These are phyloP conservation scores for Dictyostelium brefeldianum DNA, from an alignment of 78 protist genomes.

Conservation along the genomic window DNA sequence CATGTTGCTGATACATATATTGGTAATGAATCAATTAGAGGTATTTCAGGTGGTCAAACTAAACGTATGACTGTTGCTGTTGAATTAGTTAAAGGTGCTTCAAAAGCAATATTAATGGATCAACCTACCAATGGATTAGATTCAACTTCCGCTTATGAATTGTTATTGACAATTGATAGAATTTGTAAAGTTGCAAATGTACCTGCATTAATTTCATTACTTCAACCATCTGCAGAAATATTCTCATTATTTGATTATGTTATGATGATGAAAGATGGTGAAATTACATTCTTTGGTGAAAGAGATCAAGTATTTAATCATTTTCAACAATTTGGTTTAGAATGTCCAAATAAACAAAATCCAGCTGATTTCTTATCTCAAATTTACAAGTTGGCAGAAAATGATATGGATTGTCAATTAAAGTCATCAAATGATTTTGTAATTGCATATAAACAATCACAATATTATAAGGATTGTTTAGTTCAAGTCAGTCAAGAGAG, in stretches of 20 bases:
- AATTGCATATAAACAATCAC: conserved; percentile 35
- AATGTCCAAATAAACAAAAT: conserved; percentile 21
- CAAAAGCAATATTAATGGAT: conserved; percentile 57
- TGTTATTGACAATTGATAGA: conserved; percentile 31
- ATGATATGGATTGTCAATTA: background rate
- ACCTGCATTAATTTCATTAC: conserved; percentile 50
- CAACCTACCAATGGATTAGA: conserved; percentile 82
- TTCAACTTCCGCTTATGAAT: conserved; percentile 52
- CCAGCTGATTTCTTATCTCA: conserved; percentile 54
- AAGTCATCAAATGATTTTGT: conserved; percentile 48
- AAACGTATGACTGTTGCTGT: conserved; percentile 89
- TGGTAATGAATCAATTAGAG: conserved; percentile 89
- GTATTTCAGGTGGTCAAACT: conserved; percentile 96
- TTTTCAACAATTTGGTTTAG: conserved; percentile 9
- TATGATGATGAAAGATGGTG: conserved; percentile 58
- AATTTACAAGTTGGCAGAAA: conserved; percentile 31
- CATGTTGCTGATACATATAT: conserved; percentile 80
- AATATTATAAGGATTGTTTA: background rate
- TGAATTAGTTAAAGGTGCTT: conserved; percentile 84
- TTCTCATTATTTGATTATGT: conserved; percentile 66
- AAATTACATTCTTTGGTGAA: conserved; percentile 42
- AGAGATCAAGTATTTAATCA: conserved; percentile 32
- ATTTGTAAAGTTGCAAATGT: conserved; percentile 44
- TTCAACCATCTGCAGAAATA: conserved; percentile 78
- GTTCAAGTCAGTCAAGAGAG: background rate